Percentiles rank a stretch among this genome's conserved stretches.
phyloP scores from a whole-genome alignment of 768 basidiomycete species.

The Serendipita sp. region DNA sequence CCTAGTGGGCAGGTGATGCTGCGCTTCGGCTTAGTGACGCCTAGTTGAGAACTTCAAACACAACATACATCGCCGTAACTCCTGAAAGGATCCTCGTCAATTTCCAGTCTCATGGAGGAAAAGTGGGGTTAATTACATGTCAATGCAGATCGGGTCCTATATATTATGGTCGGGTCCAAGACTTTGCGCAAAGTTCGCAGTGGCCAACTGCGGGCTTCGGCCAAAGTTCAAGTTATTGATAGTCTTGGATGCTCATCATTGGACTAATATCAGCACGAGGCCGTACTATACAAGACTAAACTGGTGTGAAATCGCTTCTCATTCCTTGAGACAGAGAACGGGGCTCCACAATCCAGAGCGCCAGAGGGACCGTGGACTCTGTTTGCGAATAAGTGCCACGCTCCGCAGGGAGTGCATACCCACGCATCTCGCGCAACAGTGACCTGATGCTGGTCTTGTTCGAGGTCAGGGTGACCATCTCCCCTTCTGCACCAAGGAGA shows the following conservation, averaged over 20 bases:
- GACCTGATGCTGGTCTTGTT: slow-evolving; percentile 66
- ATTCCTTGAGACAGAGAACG: slow-evolving; percentile 59
- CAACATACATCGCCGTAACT: slow-evolving; percentile 9
- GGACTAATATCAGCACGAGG: too few species aligned
- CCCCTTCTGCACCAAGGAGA: slow-evolving; percentile 46
- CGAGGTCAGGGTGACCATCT: slow-evolving; percentile 81
- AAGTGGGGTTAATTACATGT: not conserved
- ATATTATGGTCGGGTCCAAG: slow-evolving; percentile 2
- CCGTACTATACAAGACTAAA: not conserved
- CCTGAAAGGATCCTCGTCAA: slow-evolving; percentile 6
- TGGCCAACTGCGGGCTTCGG: not conserved
- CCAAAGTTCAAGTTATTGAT: not conserved
- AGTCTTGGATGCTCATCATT: not conserved
- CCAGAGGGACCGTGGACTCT: slow-evolving; percentile 22
- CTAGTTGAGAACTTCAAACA: not conserved
- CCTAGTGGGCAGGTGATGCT: slow-evolving; percentile 85
- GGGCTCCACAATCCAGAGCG: slow-evolving; percentile 66
- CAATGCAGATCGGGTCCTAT: not conserved
- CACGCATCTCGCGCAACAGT: slow-evolving; percentile 51
- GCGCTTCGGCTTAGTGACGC: slow-evolving; percentile 18
- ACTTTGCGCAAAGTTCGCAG: not conserved
- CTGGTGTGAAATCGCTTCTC: slow-evolving; percentile 14
- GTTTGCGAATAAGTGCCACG: slow-evolving; percentile 9
- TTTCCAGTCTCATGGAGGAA: not conserved
- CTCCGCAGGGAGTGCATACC: slow-evolving; percentile 11